phyloP scores from a whole-genome alignment of 331 rosid genomes.

The Prunus yedoensis region DNA sequence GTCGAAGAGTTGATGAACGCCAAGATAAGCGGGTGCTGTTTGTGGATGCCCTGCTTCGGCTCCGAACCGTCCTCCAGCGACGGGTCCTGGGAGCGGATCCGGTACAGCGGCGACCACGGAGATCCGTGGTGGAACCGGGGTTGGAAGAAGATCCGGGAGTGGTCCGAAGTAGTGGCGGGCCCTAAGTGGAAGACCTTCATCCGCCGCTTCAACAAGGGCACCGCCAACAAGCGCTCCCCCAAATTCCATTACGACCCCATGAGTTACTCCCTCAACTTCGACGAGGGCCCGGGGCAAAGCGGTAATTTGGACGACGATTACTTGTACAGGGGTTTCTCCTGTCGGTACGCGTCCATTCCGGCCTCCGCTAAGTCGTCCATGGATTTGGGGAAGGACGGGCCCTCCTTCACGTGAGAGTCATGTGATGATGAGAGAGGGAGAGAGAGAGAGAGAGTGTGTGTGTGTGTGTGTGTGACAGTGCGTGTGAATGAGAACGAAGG shows the following conservation, averaged over 20 bases:
- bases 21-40: slow-evolving; percentile 41
- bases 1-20: slow-evolving; percentile 17
- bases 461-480: too few species aligned
- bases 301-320: slow-evolving; percentile 23
- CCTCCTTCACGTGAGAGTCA: slow-evolving; percentile 34
- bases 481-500: neutral
- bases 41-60: slow-evolving; percentile 38
- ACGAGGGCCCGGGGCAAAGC: slow-evolving; percentile 36
- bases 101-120: slow-evolving; percentile 24
- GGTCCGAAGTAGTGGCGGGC: slow-evolving; percentile 72
- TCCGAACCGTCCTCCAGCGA: neutral
- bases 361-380: slow-evolving; percentile 46
- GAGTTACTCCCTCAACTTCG: slow-evolving; percentile 70
- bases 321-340: slow-evolving; percentile 45
- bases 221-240: slow-evolving; percentile 8
- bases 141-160: slow-evolving; percentile 54
- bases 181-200: slow-evolving; percentile 82
- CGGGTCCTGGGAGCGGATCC: slow-evolving; percentile 51
- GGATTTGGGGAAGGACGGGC: slow-evolving; percentile 47
- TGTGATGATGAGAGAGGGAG: neutral
- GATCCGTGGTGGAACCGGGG: slow-evolving; percentile 55
- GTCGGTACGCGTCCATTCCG: slow-evolving; percentile 57
- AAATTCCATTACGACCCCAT: slow-evolving; percentile 54
- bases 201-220: slow-evolving; percentile 47
- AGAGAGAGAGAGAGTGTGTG: neutral